Evolutionary conservation across 352 stramenopile species (phyloP).

Genomic region (Pythium angustatum): DNA sequence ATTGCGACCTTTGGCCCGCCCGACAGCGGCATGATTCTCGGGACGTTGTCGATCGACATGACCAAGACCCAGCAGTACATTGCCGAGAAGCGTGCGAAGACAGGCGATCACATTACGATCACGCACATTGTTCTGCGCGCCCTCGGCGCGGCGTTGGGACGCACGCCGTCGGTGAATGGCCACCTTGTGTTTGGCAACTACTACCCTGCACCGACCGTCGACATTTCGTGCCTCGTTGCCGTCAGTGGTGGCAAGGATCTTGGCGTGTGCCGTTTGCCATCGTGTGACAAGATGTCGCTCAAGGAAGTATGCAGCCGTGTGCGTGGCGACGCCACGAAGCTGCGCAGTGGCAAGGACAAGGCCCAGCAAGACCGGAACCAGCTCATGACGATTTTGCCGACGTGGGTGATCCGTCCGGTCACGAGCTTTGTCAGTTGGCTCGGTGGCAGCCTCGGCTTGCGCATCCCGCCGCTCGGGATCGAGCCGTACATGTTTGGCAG

Average conservation of each 20-base stretch:
- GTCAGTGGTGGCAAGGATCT: constrained; percentile 62
- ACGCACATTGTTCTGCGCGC: constrained; percentile 69
- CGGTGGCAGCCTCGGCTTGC: constrained; percentile 51
- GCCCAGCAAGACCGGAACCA: constrained; percentile 65
- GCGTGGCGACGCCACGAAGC: constrained; percentile 50
- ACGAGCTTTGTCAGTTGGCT: constrained; percentile 68
- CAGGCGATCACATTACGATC: constrained; percentile 59
- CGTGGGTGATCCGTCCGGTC: constrained; percentile 52
- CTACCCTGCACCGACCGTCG: constrained; percentile 58
- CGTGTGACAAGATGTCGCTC: constrained; percentile 61
- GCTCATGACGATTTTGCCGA: constrained; percentile 56
- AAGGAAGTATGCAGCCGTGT: constrained; percentile 46
- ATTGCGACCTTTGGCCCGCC: constrained; percentile 62
- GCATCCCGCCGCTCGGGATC: constrained; percentile 54
- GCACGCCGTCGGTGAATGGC: constrained; percentile 65
- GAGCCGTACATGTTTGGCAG: constrained; percentile 74
- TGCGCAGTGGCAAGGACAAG: constrained; percentile 57
- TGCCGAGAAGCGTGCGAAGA: constrained; percentile 45
- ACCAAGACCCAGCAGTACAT: constrained; percentile 66
- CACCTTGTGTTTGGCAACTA: constrained; percentile 74
- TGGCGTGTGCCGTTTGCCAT: constrained; percentile 47
- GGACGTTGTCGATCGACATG: constrained; percentile 68
- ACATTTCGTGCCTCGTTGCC: constrained; percentile 68
- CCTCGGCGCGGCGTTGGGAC: constrained; percentile 49
- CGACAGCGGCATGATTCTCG: constrained; percentile 68